phyloP scores from a whole-genome alignment of 495 filamentous ascomycete species.

The Aspergillus heteromorphus region DNA sequence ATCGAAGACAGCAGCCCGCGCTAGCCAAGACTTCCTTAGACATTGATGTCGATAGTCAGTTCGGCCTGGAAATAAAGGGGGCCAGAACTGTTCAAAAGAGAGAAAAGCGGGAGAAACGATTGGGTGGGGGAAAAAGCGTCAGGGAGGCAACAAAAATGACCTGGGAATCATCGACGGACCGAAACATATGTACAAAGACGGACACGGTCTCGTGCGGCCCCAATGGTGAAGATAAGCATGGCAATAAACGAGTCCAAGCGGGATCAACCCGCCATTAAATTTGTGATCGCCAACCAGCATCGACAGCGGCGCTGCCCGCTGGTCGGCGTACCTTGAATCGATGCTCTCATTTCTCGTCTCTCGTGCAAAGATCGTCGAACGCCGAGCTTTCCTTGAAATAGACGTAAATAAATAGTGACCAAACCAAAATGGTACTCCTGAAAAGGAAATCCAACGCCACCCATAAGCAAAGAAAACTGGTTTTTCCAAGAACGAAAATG shows the following conservation, averaged over 20 bases:
- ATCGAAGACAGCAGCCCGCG: too few species aligned
- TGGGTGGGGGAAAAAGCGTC: conserved; percentile 1
- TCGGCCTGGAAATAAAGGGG: not conserved
- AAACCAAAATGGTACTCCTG: conserved; percentile 21
- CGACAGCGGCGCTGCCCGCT: conserved; percentile 1
- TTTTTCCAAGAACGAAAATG: conserved; percentile 17
- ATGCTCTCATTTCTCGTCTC: conserved; percentile 36
- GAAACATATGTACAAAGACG: conserved; percentile 15
- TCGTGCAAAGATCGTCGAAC: conserved; percentile 36
- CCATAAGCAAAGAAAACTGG: conserved; percentile 15
- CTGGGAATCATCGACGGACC: conserved; percentile 8
- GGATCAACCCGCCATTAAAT: conserved; percentile 23
- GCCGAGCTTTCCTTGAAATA: conserved; percentile 25
- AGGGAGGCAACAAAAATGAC: conserved; percentile 2
- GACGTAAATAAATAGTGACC: conserved; percentile 16
- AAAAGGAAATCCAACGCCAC: conserved; percentile 23
- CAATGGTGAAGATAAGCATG: conserved; percentile 15
- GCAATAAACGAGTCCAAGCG: conserved; percentile 15
- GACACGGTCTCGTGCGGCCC: not conserved
- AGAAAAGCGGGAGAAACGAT: conserved; percentile 8
- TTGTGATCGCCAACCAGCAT: conserved; percentile 11
- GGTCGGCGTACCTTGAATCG: conserved; percentile 16
- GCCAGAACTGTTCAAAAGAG: not conserved
- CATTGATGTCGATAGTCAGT: not conserved
- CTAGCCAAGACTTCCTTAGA: too few species aligned